These are phyloP conservation scores for Ampelocalamus luodianensis DNA, from an alignment of 176 grass and related monocot genomes.

Conservation along the genomic window DNA sequence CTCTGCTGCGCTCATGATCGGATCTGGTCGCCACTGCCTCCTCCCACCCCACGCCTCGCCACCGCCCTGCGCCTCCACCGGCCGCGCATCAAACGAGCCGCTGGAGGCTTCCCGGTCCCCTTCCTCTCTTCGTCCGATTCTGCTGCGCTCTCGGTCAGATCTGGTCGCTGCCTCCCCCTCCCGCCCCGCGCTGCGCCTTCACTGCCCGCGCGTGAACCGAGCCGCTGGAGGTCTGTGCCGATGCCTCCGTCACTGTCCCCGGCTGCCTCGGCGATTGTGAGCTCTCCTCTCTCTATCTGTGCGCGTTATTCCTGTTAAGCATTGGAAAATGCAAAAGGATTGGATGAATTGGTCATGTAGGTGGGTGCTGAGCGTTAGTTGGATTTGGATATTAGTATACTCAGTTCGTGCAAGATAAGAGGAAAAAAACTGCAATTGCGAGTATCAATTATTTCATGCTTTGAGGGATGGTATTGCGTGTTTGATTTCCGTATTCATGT, in stretches of 20 bases:
- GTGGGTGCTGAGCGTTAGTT: background rate
- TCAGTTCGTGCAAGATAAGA: background rate
- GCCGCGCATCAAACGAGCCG: too few species aligned
- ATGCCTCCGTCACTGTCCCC: slow-evolving; percentile 68
- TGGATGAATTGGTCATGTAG: slow-evolving; percentile 12
- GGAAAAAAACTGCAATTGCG: too few species aligned
- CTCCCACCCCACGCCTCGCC: too few species aligned
- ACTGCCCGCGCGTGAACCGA: slow-evolving; percentile 50
- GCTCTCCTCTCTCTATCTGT: slow-evolving; percentile 6
- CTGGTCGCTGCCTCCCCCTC: slow-evolving; percentile 12
- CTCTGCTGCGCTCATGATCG: too few species aligned
- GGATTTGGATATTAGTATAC: background rate
- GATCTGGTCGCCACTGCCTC: too few species aligned
- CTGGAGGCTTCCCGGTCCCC: too few species aligned
- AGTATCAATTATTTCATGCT: background rate
- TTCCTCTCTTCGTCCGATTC: too few species aligned
- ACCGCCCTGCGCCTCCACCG: too few species aligned
- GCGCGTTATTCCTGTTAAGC: background rate
- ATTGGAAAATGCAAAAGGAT: background rate
- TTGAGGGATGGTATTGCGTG: background rate
- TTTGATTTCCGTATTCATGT: background rate
- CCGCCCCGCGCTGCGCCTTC: background rate
- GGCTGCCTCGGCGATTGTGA: slow-evolving; percentile 82
- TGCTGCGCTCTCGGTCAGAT: too few species aligned
- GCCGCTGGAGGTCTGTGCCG: slow-evolving; percentile 79